Conservation (phyloP, 2,329 filamentous ascomycete genomes). For the Microsporum canis region DNA sequence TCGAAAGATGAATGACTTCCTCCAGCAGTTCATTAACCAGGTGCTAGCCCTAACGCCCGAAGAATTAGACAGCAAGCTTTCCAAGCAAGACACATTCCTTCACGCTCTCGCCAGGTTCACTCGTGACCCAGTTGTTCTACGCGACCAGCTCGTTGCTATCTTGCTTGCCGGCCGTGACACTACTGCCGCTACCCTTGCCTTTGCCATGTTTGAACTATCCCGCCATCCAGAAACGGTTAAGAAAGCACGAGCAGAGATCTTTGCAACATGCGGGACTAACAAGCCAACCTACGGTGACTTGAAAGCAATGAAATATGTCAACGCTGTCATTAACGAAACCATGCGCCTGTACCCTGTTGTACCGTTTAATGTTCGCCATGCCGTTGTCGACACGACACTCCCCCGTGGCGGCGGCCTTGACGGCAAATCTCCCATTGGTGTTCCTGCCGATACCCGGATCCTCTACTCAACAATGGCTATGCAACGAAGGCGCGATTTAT, state of each 20-base stretch:
- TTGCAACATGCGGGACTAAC: constrained; percentile 51
- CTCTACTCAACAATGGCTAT: constrained; percentile 43
- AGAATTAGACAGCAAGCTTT: constrained; percentile 59
- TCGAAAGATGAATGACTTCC: constrained; percentile 60
- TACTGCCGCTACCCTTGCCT: constrained; percentile 69
- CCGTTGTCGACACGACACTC: constrained; percentile 62
- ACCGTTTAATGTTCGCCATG: constrained; percentile 65
- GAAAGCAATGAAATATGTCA: constrained; percentile 77
- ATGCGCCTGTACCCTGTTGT: constrained; percentile 67
- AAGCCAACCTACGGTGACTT: constrained; percentile 61
- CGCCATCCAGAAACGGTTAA: constrained; percentile 55
- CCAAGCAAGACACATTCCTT: constrained; percentile 71
- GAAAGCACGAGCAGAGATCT: constrained; percentile 63
- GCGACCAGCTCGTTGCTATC: constrained; percentile 73
- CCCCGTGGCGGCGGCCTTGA: constrained; percentile 51
- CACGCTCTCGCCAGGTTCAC: constrained; percentile 76
- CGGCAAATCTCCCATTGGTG: constrained; percentile 34
- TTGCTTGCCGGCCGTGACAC: constrained; percentile 76
- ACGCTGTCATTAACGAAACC: constrained; percentile 60
- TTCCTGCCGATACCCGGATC: constrained; percentile 38
- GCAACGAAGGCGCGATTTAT: constrained; percentile 42
- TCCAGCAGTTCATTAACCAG: constrained; percentile 65
- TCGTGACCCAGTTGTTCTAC: constrained; percentile 51
- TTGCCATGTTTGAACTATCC: constrained; percentile 71
- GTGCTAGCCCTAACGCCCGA: constrained; percentile 57